Base-by-base conservation (phyloP, 192 early-diverging fungal genomes). In the Mortierella hygrophila region DNA sequence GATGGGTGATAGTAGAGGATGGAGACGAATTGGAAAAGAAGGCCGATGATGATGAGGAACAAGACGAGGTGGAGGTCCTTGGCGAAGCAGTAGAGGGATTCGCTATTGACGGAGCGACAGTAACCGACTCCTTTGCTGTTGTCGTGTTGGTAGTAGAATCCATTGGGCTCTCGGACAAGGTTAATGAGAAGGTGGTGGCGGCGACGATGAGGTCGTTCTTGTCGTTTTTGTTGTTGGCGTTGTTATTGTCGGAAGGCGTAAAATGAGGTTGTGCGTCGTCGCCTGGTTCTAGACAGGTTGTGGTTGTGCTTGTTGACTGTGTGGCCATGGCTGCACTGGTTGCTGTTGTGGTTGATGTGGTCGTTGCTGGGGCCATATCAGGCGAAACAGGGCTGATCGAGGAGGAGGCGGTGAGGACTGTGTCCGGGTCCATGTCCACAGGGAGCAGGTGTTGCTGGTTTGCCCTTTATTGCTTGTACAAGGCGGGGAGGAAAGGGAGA, bases 371-470 rank as follows among this genome's bases (percentile, higher is more conserved):
- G 1, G 54, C 41, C 60, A 65, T 72, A n/a, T 49, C n/a, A 21
- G 26, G 54, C 13, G 15, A 73, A 65, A 23, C 46, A 57, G 35
- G 42, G 70, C 63, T 60, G 65, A 29, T 68, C 29, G 21, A 40
- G 52, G 44, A 29, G 46, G 15, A n/a, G 49, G 49, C 41, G 71
- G 75, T 40, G 75, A 73, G 76, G 81, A 68, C 75, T 55, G 73
- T 71, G 57, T 77, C 76, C 42, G 71, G 63, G 63, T 82, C 81
- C 81, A 82, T 77, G 70, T 76, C 75, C 81, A 77, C 76, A 77
- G 69, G 49, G 42, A 26, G 68, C 8, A 26, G 44, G 40, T 70
- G 47, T 44, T 44, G 47, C n/a, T 35, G 26, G 46, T 46, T n/a
- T 21, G 29, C 35, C 20, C 23, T 42, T 38, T 42, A 21, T 21